Conservation (phyloP, 2,329 filamentous ascomycete genomes). For the Esteya vermicola region DNA sequence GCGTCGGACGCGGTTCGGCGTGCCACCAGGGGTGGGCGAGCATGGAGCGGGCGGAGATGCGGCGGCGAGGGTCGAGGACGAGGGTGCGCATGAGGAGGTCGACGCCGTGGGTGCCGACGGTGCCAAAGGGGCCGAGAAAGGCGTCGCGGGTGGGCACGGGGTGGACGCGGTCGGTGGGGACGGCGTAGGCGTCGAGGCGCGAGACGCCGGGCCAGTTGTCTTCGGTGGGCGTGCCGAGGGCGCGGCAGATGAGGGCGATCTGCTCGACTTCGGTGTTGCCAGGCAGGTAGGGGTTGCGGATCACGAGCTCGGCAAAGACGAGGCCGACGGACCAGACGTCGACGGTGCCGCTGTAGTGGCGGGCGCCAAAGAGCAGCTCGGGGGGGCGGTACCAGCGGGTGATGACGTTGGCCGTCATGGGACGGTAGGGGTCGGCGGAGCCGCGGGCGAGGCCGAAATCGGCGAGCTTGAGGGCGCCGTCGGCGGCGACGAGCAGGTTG, state of each 20-base stretch:
- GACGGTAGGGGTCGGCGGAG: constrained; percentile 75
- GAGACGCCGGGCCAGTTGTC: constrained; percentile 91
- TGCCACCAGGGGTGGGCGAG: constrained; percentile 80
- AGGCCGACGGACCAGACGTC: constrained; percentile 90
- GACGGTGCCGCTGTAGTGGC: constrained; percentile 78
- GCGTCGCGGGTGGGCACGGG: constrained; percentile 53
- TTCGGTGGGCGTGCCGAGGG: constrained; percentile 81
- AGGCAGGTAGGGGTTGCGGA: constrained; percentile 70
- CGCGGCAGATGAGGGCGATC: constrained; percentile 68
- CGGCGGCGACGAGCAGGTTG: constrained; percentile 86
- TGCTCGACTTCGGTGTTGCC: constrained; percentile 79
- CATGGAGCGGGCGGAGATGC: constrained; percentile 64
- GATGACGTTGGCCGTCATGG: constrained; percentile 91
- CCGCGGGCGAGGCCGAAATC: constrained; percentile 91
- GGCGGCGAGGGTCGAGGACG: constrained; percentile 70
- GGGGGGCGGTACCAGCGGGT: constrained; percentile 94
- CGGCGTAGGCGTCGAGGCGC: constrained; percentile 66
- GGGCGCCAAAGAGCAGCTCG: constrained; percentile 81
- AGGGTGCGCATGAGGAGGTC: constrained; percentile 81
- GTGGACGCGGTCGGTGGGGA: constrained; percentile 37
- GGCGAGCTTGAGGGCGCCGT: constrained; percentile 87
- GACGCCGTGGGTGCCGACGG: constrained; percentile 67
- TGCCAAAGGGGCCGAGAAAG: constrained; percentile 65
- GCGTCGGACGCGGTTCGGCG: constrained; percentile 67
- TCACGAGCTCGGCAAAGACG: constrained; percentile 82